Evolutionary conservation across 139 green algal species (phyloP).

Genomic region (Coelastrella sp.): DNA sequence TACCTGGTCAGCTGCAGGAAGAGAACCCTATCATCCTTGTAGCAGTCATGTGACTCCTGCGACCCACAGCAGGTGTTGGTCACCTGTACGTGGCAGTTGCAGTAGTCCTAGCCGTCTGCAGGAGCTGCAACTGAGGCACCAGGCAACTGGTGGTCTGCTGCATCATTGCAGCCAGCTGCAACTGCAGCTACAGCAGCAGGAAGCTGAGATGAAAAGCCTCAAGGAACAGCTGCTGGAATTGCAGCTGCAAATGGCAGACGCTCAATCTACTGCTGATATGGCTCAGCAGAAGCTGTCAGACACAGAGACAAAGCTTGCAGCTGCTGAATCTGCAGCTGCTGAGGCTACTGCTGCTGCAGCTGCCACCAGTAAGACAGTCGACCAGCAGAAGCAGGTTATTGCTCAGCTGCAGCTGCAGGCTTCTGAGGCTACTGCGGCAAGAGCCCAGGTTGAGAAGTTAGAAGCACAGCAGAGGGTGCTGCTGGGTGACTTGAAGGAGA

Average conservation of each 20-base stretch:
- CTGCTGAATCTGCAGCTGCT: not conserved
- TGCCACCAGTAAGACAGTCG: not conserved
- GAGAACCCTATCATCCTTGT: no score
- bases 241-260: conserved; percentile 40
- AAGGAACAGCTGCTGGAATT: conserved; percentile 36
- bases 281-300: not conserved
- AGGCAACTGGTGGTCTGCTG: not conserved
- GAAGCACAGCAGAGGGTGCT: conserved; percentile 30
- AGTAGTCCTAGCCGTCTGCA: not conserved
- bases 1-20: no score
- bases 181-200: conserved; percentile 6
- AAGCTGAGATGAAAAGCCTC: not conserved
- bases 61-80: not conserved
- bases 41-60: no score
- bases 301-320: not conserved
- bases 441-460: conserved; percentile 2
- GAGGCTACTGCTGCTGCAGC: not conserved
- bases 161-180: not conserved
- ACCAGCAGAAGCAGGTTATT: not conserved
- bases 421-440: not conserved
- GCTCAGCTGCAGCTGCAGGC: conserved; percentile 22
- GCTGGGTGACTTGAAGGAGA: conserved; percentile 27
- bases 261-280: conserved; percentile 8
- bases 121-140: not conserved
- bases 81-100: not conserved